Conservation (phyloP, 352 stramenopile genomes). For the Phytophthora pseudosyringae region DNA sequence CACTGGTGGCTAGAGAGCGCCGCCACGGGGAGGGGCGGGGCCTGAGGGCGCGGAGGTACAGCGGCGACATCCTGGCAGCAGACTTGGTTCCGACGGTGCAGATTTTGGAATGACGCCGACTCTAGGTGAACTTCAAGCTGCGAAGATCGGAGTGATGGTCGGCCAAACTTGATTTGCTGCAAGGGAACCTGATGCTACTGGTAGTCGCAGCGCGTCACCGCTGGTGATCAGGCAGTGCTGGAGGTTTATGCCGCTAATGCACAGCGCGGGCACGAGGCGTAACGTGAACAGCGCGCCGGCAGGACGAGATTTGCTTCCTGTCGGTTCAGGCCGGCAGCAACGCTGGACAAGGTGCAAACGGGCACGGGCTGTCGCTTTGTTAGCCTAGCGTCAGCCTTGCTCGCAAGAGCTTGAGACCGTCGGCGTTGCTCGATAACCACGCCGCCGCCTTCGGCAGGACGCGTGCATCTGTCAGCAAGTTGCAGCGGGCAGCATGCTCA, state of each 20-base stretch:
- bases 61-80: constrained; percentile 10
- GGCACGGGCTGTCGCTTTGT: too few species aligned
- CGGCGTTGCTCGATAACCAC: too few species aligned
- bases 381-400: too few species aligned
- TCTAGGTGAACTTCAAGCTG: constrained; percentile 29
- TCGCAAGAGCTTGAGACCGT: too few species aligned
- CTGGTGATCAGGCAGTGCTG: neutral
- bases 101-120: constrained; percentile 29
- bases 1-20: constrained; percentile 20
- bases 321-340: neutral
- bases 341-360: too few species aligned
- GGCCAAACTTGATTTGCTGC: constrained; percentile 21
- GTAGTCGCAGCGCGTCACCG: constrained; percentile 15
- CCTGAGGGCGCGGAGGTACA: constrained; percentile 12
- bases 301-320: constrained; percentile 12
- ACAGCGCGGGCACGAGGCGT: neutral
- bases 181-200: constrained; percentile 11
- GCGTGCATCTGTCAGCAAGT: too few species aligned
- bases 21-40: constrained; percentile 12
- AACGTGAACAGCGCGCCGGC: constrained; percentile 17
- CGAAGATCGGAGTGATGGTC: constrained; percentile 21
- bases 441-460: too few species aligned
- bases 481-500: too few species aligned
- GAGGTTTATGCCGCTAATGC: constrained; percentile 6
- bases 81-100: constrained; percentile 40